Base-by-base conservation (phyloP, 345 rosid species). In the Raphanus sativus region DNA sequence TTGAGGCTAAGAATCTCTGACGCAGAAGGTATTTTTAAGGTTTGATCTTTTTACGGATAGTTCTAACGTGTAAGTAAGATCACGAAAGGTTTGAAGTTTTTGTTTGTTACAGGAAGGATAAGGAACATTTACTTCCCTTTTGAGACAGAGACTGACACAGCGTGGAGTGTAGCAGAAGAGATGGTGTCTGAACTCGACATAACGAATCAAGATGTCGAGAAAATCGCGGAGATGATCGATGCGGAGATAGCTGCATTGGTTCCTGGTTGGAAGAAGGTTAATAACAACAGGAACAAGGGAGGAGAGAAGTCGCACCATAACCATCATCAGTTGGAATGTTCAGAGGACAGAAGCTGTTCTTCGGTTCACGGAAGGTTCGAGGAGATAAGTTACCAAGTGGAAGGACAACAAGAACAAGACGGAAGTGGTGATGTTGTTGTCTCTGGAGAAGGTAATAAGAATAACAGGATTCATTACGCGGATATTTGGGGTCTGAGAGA, bases 171-270 rank as follows among this genome's bases (percentile, higher is more conserved):
- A 30, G 98, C 94, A 6, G 62, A 85, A 4, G 99, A 95, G 86
- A 93, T 95, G 99, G 86, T 95, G n/a, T 80, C 87, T 1, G 99
- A 95, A 65, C 94, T 95, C 1, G 96, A 88, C 42, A 84, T 95
- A 12, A 83, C 83, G 34, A 89, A 89, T 68, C 97, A 93, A 83
- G 96, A 93, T 79, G 94, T 89, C 34, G 71, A 61, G 30, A 90
- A 86, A 81, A 93, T 95, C 83, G 94, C 98, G 10, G 92, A 93
- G 56, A 93, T 93, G 91, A 95, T 95, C 55, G 94, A 93, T 69
- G 78, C 81, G 24, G 96, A 95, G 82, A 88, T 93, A 16, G 76
- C 93, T 38, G 59, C 86, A 34, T 79, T 95, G 36, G 92, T 91
- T 0, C 97, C 97, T 0, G 85, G 80, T 15, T 87, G 97, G 99